These are phyloP conservation scores for Discostella stelligeroides DNA, from an alignment of 108 stramenopile genomes.

Conservation along the genomic window DNA sequence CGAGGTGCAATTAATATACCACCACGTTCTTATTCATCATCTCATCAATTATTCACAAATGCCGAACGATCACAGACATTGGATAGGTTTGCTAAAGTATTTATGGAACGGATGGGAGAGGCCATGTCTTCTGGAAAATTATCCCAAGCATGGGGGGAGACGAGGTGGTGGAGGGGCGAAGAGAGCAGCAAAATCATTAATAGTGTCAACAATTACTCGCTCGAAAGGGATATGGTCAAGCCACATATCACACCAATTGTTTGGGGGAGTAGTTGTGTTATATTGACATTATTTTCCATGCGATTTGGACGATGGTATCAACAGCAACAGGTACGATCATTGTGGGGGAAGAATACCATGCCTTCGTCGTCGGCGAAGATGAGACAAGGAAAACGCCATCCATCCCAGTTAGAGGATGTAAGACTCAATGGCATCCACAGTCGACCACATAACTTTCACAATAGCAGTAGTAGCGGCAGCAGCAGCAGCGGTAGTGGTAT, in stretches of 20 bases:
- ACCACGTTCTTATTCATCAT: background rate
- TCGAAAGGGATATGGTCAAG: slow-evolving; percentile 21
- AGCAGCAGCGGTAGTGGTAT: background rate
- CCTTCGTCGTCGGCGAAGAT: background rate
- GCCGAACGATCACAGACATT: slow-evolving; percentile 29
- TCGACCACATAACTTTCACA: background rate
- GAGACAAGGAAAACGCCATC: too few relatives aligned
- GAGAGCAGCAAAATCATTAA: too few relatives aligned
- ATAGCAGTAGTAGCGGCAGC: slow-evolving; percentile 2
- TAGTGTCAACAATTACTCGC: slow-evolving; percentile 6
- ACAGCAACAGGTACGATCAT: background rate
- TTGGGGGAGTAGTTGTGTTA: slow-evolving; percentile 28
- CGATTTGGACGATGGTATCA: slow-evolving; percentile 38
- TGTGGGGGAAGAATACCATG: background rate
- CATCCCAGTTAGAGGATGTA: too few relatives aligned
- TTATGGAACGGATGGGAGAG: slow-evolving; percentile 32
- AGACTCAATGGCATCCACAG: too few relatives aligned
- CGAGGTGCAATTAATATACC: background rate
- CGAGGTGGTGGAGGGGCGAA: too few relatives aligned
- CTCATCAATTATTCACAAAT: slow-evolving; percentile 35
- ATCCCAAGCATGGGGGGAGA: slow-evolving; percentile 30
- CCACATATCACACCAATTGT: slow-evolving; percentile 38
- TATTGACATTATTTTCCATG: slow-evolving; percentile 30
- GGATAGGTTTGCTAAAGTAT: slow-evolving; percentile 29
- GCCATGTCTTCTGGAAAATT: slow-evolving; percentile 34